Percentiles rank a stretch among this genome's conserved stretches.
These are phyloP conservation scores for Trifolium pratense DNA, from an alignment of 306 rosid species.

Conservation along the genomic window DNA sequence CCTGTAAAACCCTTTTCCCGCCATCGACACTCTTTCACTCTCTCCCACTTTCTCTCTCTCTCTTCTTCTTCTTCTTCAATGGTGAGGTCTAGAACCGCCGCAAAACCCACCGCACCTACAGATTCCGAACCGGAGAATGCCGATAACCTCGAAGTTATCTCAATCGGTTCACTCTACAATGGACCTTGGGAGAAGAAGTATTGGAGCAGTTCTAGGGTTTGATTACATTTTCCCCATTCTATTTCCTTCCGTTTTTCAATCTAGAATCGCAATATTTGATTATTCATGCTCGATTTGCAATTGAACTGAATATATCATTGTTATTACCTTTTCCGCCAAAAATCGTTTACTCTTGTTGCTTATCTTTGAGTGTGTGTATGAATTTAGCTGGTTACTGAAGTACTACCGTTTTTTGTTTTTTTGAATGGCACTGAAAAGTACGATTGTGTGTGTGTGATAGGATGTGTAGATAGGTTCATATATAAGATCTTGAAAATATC, in stretches of 20 bases:
- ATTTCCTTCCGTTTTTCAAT: not conserved
- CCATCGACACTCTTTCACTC: not conserved
- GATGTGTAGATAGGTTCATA: not conserved
- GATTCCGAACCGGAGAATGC: slow-evolving; percentile 37
- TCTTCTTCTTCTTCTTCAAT: slow-evolving; percentile 28
- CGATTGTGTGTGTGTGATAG: not conserved
- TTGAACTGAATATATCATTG: not conserved
- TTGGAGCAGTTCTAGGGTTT: slow-evolving; percentile 95
- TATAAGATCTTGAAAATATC: not conserved
- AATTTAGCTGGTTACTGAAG: not conserved
- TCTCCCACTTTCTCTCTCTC: not conserved
- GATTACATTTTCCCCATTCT: slow-evolving; percentile 36
- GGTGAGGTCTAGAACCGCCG: slow-evolving; percentile 41
- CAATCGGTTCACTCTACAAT: slow-evolving; percentile 75
- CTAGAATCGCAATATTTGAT: not conserved
- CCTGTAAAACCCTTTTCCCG: slow-evolving; percentile 30
- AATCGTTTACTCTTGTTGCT: not conserved
- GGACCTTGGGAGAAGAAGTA: slow-evolving; percentile 92
- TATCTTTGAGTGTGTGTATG: not conserved
- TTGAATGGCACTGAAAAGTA: no score
- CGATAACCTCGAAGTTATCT: slow-evolving; percentile 73
- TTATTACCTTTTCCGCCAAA: not conserved
- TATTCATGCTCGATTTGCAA: not conserved
- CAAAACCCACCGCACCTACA: slow-evolving; percentile 18
- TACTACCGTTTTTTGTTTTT: no score